Conservation (phyloP, 352 stramenopile species). For the Phytophthora ramorum region DNA sequence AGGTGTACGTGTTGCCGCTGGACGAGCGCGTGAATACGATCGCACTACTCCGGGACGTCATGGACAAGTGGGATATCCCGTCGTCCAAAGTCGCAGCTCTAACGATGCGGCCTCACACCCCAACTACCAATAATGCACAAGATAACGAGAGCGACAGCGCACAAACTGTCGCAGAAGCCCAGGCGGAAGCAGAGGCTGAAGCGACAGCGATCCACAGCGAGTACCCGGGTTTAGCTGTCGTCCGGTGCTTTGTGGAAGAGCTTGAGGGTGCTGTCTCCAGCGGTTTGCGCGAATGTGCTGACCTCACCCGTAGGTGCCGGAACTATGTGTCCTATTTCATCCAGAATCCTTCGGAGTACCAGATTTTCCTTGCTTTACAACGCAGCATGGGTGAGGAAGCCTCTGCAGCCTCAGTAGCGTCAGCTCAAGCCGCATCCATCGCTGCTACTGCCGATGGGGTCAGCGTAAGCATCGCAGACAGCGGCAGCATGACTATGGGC, state of each 20-base stretch:
- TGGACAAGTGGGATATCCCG: slow-evolving; percentile 87
- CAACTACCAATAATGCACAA: slow-evolving; percentile 24
- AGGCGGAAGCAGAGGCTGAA: slow-evolving; percentile 36
- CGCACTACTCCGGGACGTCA: slow-evolving; percentile 76
- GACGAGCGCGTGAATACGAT: slow-evolving; percentile 84
- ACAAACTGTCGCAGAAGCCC: slow-evolving; percentile 21
- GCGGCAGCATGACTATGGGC: slow-evolving; percentile 13
- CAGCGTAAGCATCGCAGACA: slow-evolving; percentile 36
- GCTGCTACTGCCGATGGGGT: slow-evolving; percentile 33
- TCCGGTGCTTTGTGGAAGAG: slow-evolving; percentile 75
- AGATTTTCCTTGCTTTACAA: slow-evolving; percentile 82
- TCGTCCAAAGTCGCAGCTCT: slow-evolving; percentile 72
- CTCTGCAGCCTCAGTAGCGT: slow-evolving; percentile 27
- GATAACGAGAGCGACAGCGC: slow-evolving; percentile 36
- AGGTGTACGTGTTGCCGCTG: slow-evolving; percentile 78
- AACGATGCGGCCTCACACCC: slow-evolving; percentile 59
- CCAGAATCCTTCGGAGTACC: slow-evolving; percentile 84
- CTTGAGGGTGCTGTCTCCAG: slow-evolving; percentile 63
- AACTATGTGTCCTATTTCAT: slow-evolving; percentile 89
- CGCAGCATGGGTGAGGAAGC: slow-evolving; percentile 61
- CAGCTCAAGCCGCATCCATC: slow-evolving; percentile 28
- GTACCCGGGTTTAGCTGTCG: slow-evolving; percentile 66
- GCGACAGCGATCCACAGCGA: slow-evolving; percentile 64
- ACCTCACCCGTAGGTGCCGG: slow-evolving; percentile 65
- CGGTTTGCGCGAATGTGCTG: slow-evolving; percentile 64